Base-by-base conservation (phyloP, 495 filamentous ascomycete species). In the Thozetella sp. region DNA sequence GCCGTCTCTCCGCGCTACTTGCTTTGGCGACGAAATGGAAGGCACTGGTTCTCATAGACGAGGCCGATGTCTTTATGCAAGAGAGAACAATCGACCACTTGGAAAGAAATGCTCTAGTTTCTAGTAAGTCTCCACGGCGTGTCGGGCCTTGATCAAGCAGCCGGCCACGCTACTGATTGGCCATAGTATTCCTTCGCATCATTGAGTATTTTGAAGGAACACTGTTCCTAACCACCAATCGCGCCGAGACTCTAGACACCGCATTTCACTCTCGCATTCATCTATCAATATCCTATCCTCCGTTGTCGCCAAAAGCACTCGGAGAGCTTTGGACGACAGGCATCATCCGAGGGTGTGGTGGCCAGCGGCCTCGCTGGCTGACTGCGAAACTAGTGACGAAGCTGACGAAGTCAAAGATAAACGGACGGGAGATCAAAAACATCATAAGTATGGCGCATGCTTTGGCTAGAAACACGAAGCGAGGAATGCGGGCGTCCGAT, bases 171-270 rank as follows among this genome's bases (percentile, higher is more conserved):
- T 15, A 37, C n/a, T n/a, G n/a, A n/a, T n/a, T n/a, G n/a, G n/a
- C n/a, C 26, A n/a, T 46, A 40, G 57, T 43, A 4, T 55, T 66
- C 25, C 59, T 61, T 37, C 27, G 34, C 13, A 56, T 50, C 10
- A 59, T 66, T n/a, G 89, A 92, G 64, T 92, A 92, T 63, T 91
- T 91, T 77, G 88, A 91, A 68, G 89, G 89, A 0, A 92, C 92
- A 58, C 71, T 92, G 19, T 91, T 92, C 77, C 71, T 92, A 9
- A 92, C 89, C 2, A 92, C 89, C 15, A 92, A 92, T 66, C 86
- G 89, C 10, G 88, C 91, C n/a, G 83, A 88, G 65, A 89, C 86
- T 22, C 91, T 92, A 55, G 66, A 69, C 11, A 69, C 69, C 45
- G 74, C 70, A 17, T 75, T 78, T 60, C 61, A 76, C 37, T 68